Evolutionary conservation across 192 early-diverging fungal species (phyloP), one percentile per base, ranked within the genome.

Genomic region (Chytriomyces confervae): DNA sequence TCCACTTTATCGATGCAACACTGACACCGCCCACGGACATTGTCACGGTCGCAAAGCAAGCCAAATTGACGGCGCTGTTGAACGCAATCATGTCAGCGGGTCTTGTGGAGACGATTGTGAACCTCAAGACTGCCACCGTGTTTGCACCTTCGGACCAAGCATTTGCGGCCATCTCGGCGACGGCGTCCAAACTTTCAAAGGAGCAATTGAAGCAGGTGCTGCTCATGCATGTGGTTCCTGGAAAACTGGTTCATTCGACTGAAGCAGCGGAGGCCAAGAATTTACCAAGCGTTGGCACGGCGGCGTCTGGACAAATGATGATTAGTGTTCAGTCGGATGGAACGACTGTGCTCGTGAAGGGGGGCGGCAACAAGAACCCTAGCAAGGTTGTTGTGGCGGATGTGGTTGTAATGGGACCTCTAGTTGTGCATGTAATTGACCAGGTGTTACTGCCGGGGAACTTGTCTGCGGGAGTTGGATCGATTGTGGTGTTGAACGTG

Each of bases 381-480:
- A 85, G 82, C 64, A 85, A 49, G 20, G 82, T 88, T 62, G 64
- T 78, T 69, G 62, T 65, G 20, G 78, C 85, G 29, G 84, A 88
- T 62, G 53, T 57, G 53, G 75, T 86, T 36, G 61, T 85, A 6
- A 36, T 76, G 50, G 50, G 57, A 29, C 49, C 61, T 18, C 81
- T 84, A 64, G 79, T 86, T 62, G 71, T 86, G 23, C 87, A 88
- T 76, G 76, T 88, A 20, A 83, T 88, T 50, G 87, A 88, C 78
- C 70, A 69, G 6, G 86, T 88, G 20, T 66, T 88, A 51, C 49
- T 88, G 53, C 84, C 82, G 20, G 53, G 53, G 20, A 57, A 57
- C 3, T 3, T 57, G 29, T 36, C 29, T 36, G 29, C 29, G 2
- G 29, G 29, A 1, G 29, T 36, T 36, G 29, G 29, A 36, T 36